Evolutionary conservation across 2,329 filamentous ascomycete genomes (phyloP), one percentile per base, ranked within the genome.

Genomic region (Hymenotorrendiella dingleyae): DNA sequence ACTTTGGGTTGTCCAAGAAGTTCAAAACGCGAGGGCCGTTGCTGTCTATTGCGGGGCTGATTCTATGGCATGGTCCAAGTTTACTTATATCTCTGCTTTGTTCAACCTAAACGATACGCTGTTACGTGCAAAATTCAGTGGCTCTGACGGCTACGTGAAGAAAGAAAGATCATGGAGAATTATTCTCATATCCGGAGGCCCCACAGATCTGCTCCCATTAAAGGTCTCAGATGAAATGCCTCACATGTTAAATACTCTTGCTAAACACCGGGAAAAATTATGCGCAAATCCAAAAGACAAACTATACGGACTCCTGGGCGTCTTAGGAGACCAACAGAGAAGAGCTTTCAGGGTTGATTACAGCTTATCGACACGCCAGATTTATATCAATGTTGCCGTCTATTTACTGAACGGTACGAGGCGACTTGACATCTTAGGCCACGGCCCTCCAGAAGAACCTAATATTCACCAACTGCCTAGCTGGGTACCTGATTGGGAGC

Each of bases 401-500:
- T 57, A 49, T 35, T 40, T 65, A 4, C 36, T 65, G 6, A 36
- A 37, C 6, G 55, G 48, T 0, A 59, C 58, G 1, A 16, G 45
- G 2, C 43, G 49, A 2, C 47, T 66, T 1, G 61, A 66, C 42
- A 54, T 66, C 6, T 57, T 66, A 3, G 63, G 62, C 49, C 59
- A 64, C 23, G 44, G 59, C 3, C 11, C 23, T 20, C 21, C 19
- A 4, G 17, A 20, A 12, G 34, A 22, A 23, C 21, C 21, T n/a
- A 24, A 36, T 22, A 62, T 64, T 30, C 56, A 65, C 35, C 56
- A 49, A 10, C 43, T 67, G 4, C 64, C 63, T 2, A 58, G 53
- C 0, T 67, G 61, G 58, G 57, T 60, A 3, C 64, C 64, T 0
- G 64, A 66, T 45, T 67, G 63, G 62, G 65, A 62, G 0, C 54